These are phyloP conservation scores for Perkinsela sp. DNA, from an alignment of 208 protist genomes.

Conservation along the genomic window DNA sequence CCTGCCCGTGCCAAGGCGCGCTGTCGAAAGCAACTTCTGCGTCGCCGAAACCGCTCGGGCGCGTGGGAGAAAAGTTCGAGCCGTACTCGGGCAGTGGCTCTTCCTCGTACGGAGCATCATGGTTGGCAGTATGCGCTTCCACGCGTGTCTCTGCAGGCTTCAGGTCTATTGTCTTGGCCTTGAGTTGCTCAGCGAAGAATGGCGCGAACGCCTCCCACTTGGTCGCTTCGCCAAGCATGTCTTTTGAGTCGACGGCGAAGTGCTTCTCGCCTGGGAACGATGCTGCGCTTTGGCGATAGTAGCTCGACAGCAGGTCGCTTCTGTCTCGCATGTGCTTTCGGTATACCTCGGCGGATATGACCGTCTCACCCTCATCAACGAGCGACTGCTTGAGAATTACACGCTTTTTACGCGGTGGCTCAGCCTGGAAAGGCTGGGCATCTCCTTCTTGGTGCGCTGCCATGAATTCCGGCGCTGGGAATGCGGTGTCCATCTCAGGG, in stretches of 20 bases:
- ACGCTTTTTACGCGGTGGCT: constrained; percentile 7
- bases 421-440: neutral
- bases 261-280: constrained; percentile 21
- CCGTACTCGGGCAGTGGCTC: neutral
- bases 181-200: neutral
- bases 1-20: neutral
- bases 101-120: too few relatives aligned
- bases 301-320: constrained; percentile 18
- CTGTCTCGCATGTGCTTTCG: constrained; percentile 27
- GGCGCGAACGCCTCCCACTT: constrained; percentile 7
- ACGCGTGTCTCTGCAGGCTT: constrained; percentile 5
- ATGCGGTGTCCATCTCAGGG: neutral
- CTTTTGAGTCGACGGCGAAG: constrained; percentile 12
- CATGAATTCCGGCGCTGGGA: neutral
- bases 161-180: neutral
- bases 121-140: too few relatives aligned
- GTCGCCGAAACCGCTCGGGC: constrained; percentile 6
- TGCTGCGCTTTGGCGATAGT: constrained; percentile 23
- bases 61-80: neutral
- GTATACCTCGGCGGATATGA: constrained; percentile 22
- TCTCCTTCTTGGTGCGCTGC: neutral
- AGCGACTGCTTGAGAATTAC: constrained; percentile 12
- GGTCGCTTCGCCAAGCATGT: constrained; percentile 2
- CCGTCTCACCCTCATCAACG: constrained; percentile 27
- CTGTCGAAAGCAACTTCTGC: neutral